These are phyloP conservation scores for Hypholoma fasciculare DNA, from an alignment of 768 basidiomycete genomes.

Conservation along the genomic window DNA sequence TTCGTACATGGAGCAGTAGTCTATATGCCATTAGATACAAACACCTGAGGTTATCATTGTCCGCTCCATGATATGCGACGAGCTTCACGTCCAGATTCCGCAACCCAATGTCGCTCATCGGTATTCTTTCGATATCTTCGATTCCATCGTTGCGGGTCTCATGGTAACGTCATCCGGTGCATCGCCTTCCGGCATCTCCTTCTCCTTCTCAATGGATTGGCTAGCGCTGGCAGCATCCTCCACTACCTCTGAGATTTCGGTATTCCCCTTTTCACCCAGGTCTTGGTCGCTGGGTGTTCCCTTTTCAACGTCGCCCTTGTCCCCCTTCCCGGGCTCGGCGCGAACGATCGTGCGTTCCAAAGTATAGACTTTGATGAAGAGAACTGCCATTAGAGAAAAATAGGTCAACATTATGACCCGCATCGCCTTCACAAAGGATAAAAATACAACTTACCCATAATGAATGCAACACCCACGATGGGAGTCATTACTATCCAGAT, in stretches of 20 bases:
- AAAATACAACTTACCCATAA: conserved; percentile 40
- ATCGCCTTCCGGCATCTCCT: conserved; percentile 11
- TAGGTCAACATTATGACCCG: neutral
- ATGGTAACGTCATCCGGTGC: conserved; percentile 14
- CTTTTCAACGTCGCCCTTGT: conserved; percentile 24
- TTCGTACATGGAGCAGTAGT: too few relatives aligned
- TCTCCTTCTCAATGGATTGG: conserved; percentile 19
- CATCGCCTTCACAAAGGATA: neutral
- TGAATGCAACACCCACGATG: conserved; percentile 50
- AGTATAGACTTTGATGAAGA: conserved; percentile 62
- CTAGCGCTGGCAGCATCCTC: neutral
- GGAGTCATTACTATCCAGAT: conserved; percentile 71
- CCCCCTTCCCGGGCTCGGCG: conserved; percentile 28
- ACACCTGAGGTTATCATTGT: too few relatives aligned
- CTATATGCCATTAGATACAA: too few relatives aligned
- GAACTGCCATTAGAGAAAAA: conserved; percentile 30
- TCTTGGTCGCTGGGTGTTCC: conserved; percentile 22
- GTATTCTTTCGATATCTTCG: conserved; percentile 12
- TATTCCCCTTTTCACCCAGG: conserved; percentile 10
- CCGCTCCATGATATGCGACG: neutral
- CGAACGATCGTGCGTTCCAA: conserved; percentile 50
- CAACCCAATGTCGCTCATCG: neutral
- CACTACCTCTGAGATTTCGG: conserved; percentile 11
- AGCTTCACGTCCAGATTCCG: neutral
- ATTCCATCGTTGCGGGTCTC: conserved; percentile 21